Evolutionary conservation across 768 basidiomycete genomes (phyloP).

Genomic region (Rhizopogon vesiculosus): DNA sequence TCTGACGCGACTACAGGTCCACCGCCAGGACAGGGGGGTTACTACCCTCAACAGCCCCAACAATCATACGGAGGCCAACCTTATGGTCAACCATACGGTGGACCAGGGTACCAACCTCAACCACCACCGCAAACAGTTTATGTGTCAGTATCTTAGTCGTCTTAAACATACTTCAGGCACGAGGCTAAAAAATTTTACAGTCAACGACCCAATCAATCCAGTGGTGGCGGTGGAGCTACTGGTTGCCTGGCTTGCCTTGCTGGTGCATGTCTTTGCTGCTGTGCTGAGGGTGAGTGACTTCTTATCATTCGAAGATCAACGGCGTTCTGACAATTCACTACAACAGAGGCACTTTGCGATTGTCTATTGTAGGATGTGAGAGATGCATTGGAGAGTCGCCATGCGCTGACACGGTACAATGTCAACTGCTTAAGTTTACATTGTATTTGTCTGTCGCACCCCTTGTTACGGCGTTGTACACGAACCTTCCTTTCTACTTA

Average conservation of each 20-base stretch:
- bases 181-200: constrained; percentile 15
- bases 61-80: constrained; percentile 59
- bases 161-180: neutral
- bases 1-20: constrained; percentile 30
- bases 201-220: constrained; percentile 35
- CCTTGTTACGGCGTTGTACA: constrained; percentile 4
- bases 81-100: constrained; percentile 29
- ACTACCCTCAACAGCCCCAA: constrained; percentile 72
- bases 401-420: constrained; percentile 14
- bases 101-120: constrained; percentile 47
- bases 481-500: constrained; percentile 1
- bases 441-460: constrained; percentile 14
- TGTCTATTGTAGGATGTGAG: constrained; percentile 47
- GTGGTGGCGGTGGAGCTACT: constrained; percentile 28
- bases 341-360: constrained; percentile 62
- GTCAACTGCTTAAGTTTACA: constrained; percentile 7
- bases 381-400: constrained; percentile 4
- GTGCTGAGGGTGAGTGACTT: constrained; percentile 39
- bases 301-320: neutral
- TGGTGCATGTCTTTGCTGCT: constrained; percentile 44
- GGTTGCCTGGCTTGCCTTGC: constrained; percentile 46
- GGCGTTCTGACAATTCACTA: neutral
- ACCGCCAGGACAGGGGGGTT: constrained; percentile 62
- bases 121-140: constrained; percentile 81
- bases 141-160: constrained; percentile 47